A percentile compares a stretch with the other conserved stretches of the same genome.
phyloP scores from a whole-genome alignment of 2,329 filamentous ascomycete species.

The Calonectria leucothoes region DNA sequence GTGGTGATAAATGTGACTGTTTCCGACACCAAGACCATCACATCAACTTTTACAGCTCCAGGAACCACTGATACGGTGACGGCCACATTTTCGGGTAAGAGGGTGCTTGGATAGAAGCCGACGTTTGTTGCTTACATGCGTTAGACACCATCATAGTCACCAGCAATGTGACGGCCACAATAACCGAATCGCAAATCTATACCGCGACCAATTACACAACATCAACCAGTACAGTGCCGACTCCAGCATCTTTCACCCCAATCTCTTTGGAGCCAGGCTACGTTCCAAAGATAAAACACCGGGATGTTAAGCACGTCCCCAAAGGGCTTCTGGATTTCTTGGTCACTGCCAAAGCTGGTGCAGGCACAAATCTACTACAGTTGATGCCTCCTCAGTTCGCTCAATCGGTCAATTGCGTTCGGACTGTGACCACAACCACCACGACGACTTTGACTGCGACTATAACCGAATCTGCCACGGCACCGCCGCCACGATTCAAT shows the following conservation, averaged over 20 bases:
- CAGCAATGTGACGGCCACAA: neutral
- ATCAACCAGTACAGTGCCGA: neutral
- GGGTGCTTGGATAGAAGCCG: neutral
- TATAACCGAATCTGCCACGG: neutral
- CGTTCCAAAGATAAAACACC: neutral
- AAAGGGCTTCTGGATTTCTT: neutral
- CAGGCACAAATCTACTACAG: neutral
- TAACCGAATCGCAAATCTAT: neutral
- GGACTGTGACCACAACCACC: neutral
- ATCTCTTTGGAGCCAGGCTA: neutral
- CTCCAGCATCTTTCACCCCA: neutral
- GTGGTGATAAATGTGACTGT: neutral
- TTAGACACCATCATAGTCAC: neutral
- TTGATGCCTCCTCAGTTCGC: neutral
- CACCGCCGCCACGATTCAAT: neutral
- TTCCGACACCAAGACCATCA: neutral
- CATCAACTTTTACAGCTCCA: neutral
- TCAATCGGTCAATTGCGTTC: neutral
- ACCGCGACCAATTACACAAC: neutral
- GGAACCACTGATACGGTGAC: neutral
- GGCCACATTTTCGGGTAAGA: neutral
- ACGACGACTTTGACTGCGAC: neutral
- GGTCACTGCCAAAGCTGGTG: neutral
- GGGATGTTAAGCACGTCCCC: neutral
- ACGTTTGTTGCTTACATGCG: neutral